Base-by-base conservation (phyloP, 75 land plant species). In the Pinus taeda region DNA sequence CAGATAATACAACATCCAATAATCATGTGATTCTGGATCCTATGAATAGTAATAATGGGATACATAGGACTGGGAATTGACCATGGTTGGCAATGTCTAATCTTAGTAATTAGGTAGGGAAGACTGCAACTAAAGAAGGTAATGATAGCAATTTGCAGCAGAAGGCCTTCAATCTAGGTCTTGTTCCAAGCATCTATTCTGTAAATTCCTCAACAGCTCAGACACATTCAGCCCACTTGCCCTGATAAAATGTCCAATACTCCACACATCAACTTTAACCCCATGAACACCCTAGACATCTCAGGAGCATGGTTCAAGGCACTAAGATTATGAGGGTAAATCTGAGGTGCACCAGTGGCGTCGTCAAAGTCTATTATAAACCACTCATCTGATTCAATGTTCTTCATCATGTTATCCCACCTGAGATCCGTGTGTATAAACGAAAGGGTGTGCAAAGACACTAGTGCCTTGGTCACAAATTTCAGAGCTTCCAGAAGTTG, bases 391-490 rank as follows among this genome's bases (percentile, higher is more conserved):
- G 62, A 49, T 11, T 80, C 81, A 7, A 24, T n/a, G 11, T 65
- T 76, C 78, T 64, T 80, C 77, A 75, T 75, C 67, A 80, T 77
- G 21, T 75, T 80, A 42, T 80, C 81, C 81, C 81, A 80, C 64
- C 81, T 55, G 53, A 80, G 22, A 60, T 80, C 81, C 74, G 77
- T 77, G 59, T 80, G 81, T 77, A 80, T 80, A 69, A 76, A 60
- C 24, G 57, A 26, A 21, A 75, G 37, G 15, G 21, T 30, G 70
- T 80, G 81, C 39, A 80, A 30, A 5, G 81, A 78, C 45, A 64
- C 78, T 60, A 80, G 55, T 13, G 81, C 78, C 37, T 76, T 80
- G 22, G 78, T 75, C 36, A 80, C 81, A 62, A 1, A 80, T 33
- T 75, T 75, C 18, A 80, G 81, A 24, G 81, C 81, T 39, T 79